phyloP scores from a whole-genome alignment of 179 eudicot genomes.

The Sideroxylon spinosum region DNA sequence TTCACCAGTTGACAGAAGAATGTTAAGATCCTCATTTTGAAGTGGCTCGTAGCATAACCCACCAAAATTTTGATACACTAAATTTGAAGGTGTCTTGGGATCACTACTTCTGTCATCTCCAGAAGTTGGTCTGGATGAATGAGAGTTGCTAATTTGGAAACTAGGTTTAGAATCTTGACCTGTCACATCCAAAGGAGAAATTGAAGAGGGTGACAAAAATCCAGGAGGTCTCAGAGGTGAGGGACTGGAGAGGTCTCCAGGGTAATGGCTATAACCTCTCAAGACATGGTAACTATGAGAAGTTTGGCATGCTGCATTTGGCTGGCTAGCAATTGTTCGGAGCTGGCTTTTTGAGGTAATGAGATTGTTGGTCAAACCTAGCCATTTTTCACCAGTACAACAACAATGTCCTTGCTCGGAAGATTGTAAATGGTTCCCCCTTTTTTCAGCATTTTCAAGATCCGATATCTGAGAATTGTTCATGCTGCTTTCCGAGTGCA shows the following conservation, averaged over 20 bases:
- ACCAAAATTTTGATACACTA: conserved; percentile 11
- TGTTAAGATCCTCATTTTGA: conserved; percentile 16
- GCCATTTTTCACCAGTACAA: background rate
- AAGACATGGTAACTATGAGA: background rate
- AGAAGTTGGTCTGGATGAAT: background rate
- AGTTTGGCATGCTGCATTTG: background rate
- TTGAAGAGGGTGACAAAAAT: background rate
- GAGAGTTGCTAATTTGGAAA: background rate
- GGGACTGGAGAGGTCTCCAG: background rate
- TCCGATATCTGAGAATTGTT: background rate
- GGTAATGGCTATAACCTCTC: background rate
- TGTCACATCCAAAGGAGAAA: background rate
- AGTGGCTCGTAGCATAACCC: conserved; percentile 35
- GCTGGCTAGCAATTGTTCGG: background rate
- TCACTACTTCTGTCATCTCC: conserved; percentile 16
- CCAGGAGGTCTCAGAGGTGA: too few relatives aligned
- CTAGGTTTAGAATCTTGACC: background rate
- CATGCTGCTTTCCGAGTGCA: background rate
- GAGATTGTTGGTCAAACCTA: background rate
- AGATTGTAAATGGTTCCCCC: background rate
- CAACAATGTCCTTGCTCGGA: conserved; percentile 4
- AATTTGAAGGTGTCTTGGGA: conserved; percentile 8
- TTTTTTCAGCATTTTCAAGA: background rate
- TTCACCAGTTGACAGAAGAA: conserved; percentile 18
- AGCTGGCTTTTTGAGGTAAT: background rate